Conservation (phyloP, 169 alveolate genomes). For the Plasmodium ovale region DNA sequence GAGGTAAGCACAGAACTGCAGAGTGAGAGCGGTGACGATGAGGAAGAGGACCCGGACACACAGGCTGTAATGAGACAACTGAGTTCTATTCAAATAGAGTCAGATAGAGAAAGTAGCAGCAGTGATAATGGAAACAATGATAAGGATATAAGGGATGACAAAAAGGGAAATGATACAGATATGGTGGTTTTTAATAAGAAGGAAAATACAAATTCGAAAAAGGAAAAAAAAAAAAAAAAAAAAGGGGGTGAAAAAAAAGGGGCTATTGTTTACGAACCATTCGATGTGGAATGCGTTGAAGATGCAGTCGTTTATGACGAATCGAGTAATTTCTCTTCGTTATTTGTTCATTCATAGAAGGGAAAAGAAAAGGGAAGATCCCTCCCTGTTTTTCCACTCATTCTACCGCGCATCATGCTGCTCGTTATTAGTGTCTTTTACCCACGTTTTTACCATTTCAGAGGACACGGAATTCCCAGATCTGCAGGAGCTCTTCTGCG, state of each 20-base stretch:
- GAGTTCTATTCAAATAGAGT: slow-evolving; percentile 50
- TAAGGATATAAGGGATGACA: background rate
- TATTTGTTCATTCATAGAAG: too few relatives aligned
- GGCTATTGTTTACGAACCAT: background rate
- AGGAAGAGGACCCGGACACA: slow-evolving; percentile 48
- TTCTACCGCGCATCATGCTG: too few relatives aligned
- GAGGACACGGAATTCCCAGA: slow-evolving; percentile 83
- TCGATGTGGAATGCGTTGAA: slow-evolving; percentile 61
- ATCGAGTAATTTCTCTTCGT: slow-evolving; percentile 50
- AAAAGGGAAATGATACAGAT: slow-evolving; percentile 27
- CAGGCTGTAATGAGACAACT: slow-evolving; percentile 38
- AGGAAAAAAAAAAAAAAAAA: slow-evolving; percentile 14
- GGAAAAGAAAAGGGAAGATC: too few relatives aligned
- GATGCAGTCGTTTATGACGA: slow-evolving; percentile 57
- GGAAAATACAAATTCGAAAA: slow-evolving; percentile 18
- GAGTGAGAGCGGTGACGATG: slow-evolving; percentile 9
- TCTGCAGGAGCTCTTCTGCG: slow-evolving; percentile 85
- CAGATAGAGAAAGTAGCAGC: background rate
- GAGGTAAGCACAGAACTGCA: background rate
- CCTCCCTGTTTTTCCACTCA: too few relatives aligned
- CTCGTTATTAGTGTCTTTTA: too few relatives aligned
- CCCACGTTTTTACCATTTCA: background rate
- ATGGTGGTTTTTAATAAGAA: too few relatives aligned
- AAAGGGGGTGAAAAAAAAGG: slow-evolving; percentile 9
- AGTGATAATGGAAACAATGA: background rate